Evolutionary conservation across 805 yeast genomes (phyloP).

Genomic region (Saccharomycopsis guyanensis): DNA sequence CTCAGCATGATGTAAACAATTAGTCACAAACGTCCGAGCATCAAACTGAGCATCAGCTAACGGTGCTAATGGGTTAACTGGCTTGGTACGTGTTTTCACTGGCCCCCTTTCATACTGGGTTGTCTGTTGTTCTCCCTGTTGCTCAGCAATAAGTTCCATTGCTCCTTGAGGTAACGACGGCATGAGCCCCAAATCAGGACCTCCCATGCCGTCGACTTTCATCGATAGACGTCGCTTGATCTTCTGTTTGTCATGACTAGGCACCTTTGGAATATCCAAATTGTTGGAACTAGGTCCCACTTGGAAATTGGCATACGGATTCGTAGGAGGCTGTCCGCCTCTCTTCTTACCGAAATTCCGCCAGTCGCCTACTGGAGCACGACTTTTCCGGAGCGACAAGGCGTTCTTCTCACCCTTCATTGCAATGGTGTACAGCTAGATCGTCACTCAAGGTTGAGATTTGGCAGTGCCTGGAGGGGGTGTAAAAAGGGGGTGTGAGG

Average conservation of each 20-base stretch:
- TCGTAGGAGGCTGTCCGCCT: conserved; percentile 1
- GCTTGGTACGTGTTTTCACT: conserved; percentile 24
- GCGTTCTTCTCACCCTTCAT: conserved; percentile 10
- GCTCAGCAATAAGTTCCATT: conserved; percentile 12
- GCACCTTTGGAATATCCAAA: conserved; percentile 15
- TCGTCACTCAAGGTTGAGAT: too few species aligned
- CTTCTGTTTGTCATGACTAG: conserved; percentile 19
- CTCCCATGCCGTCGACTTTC: conserved; percentile 16
- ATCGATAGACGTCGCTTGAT: conserved; percentile 18
- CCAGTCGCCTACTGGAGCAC: conserved; percentile 22
- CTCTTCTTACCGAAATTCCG: conserved; percentile 11
- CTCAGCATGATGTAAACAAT: conserved; percentile 52
- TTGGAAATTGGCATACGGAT: conserved; percentile 20
- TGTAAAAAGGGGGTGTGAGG: too few species aligned
- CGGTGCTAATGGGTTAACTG: conserved; percentile 24
- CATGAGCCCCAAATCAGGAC: conserved; percentile 15
- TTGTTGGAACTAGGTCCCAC: conserved; percentile 3
- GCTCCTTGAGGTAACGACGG: conserved; percentile 19
- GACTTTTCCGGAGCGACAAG: conserved; percentile 18
- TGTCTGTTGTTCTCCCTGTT: conserved; percentile 23
- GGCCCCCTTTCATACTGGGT: conserved; percentile 26
- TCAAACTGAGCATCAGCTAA: conserved; percentile 37
- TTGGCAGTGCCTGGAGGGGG: too few species aligned
- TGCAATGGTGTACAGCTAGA: too few species aligned
- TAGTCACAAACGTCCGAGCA: conserved; percentile 40